Evolutionary conservation across 2,329 filamentous ascomycete genomes (phyloP), one percentile per base, ranked within the genome.

Genomic region (Emergomyces pasteurianus): DNA sequence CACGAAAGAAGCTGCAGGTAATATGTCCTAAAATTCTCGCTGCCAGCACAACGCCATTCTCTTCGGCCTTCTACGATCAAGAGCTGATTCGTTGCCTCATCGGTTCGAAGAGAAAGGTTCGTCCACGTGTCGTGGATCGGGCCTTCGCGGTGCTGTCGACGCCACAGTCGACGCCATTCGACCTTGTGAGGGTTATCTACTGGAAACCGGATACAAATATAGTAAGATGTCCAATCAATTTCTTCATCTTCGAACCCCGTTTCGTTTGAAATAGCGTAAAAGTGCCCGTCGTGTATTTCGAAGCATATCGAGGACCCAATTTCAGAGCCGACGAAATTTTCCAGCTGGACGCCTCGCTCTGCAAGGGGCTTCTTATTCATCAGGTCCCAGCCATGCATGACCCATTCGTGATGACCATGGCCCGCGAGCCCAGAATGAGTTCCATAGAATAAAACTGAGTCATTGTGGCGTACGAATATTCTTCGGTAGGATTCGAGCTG

Each of bases 71-170:
- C 88, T 0, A 89, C 72, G 21, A 89, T 84, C 58, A 81, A 77
- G 1, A 88, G 72, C 16, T 78, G 71, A 1, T 83, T 83, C 0
- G 81, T 85, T 12, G 67, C 66, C 62, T 89, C 84, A 62, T 89
- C 83, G 40, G 76, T 77, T 34, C 83, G 79, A 1, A 91, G 74
- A 3, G 80, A 80, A 3, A 92, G 74, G 61, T 84, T 82, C 0
- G 83, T 86, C 87, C 88, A 92, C 2, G 86, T 81, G 66, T 90
- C 85, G 65, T 91, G 87, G 18, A 90, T 84, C 0, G 86, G 82
- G 0, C 88, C 88, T 69, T 91, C 87, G 34, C 75, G 76, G 65
- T 89, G 85, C 57, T 86, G 79, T 18, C 87, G 81, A 8, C 87
- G 79, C 81, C 85, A 90, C 52, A 86, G 79, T 23, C 76, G 73